Evolutionary conservation across 2,329 filamentous ascomycete species (phyloP).

Genomic region (Xylariaceae sp.): DNA sequence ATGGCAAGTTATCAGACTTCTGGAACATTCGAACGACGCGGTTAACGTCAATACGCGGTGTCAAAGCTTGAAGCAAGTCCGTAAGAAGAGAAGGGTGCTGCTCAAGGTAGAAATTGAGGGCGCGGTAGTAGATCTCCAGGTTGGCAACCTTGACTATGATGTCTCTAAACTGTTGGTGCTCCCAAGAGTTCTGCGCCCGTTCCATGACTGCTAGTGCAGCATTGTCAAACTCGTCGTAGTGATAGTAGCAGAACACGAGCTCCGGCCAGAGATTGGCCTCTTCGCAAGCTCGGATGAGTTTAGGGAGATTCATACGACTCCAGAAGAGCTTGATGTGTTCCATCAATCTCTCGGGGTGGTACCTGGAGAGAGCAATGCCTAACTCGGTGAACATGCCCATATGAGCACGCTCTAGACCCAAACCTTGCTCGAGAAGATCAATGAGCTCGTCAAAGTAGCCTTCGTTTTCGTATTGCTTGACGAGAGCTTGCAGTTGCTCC

Average conservation of each 20-base stretch:
- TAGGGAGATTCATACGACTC: constrained; percentile 95
- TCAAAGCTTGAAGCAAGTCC: constrained; percentile 87
- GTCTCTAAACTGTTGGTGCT: constrained; percentile 99
- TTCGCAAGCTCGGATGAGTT: constrained; percentile 90
- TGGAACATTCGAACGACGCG: constrained; percentile 99
- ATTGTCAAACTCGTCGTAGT: constrained; percentile 98
- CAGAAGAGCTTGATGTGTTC: constrained; percentile 99
- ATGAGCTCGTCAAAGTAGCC: constrained; percentile 99
- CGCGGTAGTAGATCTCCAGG: constrained; percentile 97
- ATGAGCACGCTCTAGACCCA: constrained; percentile 85
- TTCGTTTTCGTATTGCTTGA: constrained; percentile 93
- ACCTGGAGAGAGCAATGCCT: constrained; percentile 87
- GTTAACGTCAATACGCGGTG: constrained; percentile 94
- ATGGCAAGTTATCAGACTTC: constrained; percentile 93
- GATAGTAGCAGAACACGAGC: constrained; percentile 94
- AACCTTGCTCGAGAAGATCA: constrained; percentile 83
- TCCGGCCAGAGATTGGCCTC: constrained; percentile 96
- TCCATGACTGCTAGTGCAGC: constrained; percentile 97
- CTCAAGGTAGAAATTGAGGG: constrained; percentile 93
- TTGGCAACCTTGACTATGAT: constrained; percentile 97
- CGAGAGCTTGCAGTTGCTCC: constrained; percentile 85
- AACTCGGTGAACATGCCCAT: constrained; percentile 97
- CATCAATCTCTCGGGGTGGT: constrained; percentile 94
- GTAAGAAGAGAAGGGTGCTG: constrained; percentile 93
- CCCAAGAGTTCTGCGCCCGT: constrained; percentile 94